Base-by-base conservation (phyloP, 2,329 filamentous ascomycete genomes). In the Pseudocercospora musae region DNA sequence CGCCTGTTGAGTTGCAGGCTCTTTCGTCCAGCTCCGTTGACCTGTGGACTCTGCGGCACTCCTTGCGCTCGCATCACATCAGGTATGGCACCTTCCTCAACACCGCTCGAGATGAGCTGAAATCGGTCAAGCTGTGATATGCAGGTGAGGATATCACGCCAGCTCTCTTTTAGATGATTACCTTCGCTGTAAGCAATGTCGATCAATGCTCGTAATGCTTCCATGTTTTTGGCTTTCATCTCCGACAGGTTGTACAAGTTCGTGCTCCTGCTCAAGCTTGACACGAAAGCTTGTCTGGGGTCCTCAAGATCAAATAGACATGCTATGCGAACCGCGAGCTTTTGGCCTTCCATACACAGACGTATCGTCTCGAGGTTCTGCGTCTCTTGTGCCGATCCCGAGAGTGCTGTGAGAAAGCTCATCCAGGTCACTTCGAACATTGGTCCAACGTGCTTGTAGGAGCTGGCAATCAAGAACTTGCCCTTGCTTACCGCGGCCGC, bases 381-480 rank as follows among this genome's bases (percentile, higher is more conserved):
- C 0, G 91, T 90, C 73, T 96, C 93, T 70, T 98, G 95, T 75
- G 95, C 93, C 69, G 96, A 91, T 56, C 91, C 93, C 1, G 94
- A 97, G 25, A 99, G 84, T 0, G 93, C 93, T 4, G 94, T 98
- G 72, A 99, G 89, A 76, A 97, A 96, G 9, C 94, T 96, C 94
- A 98, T 99, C 95, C 95, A 99, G 0, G 92, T 96, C 23, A 96
- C 92, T 71, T 96, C 93, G 73, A 99, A 98, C 95, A 99, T 99
- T 0, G 95, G 92, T 0, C 95, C 95, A 55, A 97, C 90, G 75
- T 99, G 95, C 70, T 92, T 94, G 75, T 92, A 93, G 0, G 93
- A 98, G 1, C 92, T 95, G 3, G 95, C 95, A 0, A 92, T 90
- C 59, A 99, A 96, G 76, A 95, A 99, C 61, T 81, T 87, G 78